Conservation (phyloP, 768 basidiomycete species). For the Megacollybia marginata region DNA sequence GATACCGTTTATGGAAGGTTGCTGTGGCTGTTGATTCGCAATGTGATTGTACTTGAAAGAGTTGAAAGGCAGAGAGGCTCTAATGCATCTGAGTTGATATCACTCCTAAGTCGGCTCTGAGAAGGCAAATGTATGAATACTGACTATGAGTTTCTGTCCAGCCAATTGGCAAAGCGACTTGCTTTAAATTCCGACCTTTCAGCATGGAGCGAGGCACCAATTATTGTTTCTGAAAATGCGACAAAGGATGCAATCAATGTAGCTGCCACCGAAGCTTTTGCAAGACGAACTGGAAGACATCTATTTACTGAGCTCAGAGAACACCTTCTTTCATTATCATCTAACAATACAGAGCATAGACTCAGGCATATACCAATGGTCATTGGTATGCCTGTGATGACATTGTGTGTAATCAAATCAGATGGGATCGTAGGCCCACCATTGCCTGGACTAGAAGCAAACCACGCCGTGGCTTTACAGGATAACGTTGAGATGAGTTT, state of each 20-base stretch:
- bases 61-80: constrained; percentile 19
- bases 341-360: constrained; percentile 20
- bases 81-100: constrained; percentile 13
- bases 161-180: constrained; percentile 6
- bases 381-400: constrained; percentile 31
- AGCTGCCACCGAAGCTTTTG: constrained; percentile 15
- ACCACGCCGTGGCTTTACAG: constrained; percentile 13
- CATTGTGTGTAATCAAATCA: constrained; percentile 18
- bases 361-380: constrained; percentile 26
- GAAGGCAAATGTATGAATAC: constrained; percentile 16
- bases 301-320: constrained; percentile 7
- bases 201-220: constrained; percentile 20
- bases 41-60: constrained; percentile 20
- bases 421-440: constrained; percentile 1
- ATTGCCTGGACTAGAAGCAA: constrained; percentile 10
- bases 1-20: constrained; percentile 20
- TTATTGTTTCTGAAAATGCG: constrained; percentile 29
- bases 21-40: constrained; percentile 23
- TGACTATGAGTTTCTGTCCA: constrained; percentile 16
- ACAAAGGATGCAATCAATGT: constrained; percentile 29
- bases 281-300: constrained; percentile 5
- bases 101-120: constrained; percentile 14
- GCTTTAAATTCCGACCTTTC: not conserved
- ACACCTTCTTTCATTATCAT: constrained; percentile 11
- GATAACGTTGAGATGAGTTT: constrained; percentile 16